Evolutionary conservation across 306 rosid species (phyloP).

Genomic region (Gillenia trifoliata): DNA sequence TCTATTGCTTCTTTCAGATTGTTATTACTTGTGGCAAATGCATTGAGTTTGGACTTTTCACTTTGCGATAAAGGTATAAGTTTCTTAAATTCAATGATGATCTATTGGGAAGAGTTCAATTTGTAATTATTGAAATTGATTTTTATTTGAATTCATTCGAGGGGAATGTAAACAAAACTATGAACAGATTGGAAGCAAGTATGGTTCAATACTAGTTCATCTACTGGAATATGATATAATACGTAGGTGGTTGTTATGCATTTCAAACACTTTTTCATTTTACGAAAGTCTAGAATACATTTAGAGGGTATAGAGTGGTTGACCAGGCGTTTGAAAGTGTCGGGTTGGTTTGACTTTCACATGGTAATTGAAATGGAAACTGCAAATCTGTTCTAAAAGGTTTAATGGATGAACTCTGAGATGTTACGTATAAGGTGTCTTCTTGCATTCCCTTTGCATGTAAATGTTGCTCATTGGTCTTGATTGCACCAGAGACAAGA

Average conservation of each 20-base stretch:
- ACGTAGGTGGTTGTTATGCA: neutral
- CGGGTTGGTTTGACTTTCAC: neutral
- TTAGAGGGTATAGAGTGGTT: neutral
- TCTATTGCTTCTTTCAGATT: conserved; percentile 2
- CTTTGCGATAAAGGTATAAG: neutral
- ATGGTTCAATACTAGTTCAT: neutral
- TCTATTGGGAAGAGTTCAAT: neutral
- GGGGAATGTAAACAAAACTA: neutral
- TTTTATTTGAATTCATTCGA: too few species aligned
- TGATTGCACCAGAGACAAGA: too few species aligned
- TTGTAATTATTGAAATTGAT: neutral
- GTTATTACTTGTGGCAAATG: neutral
- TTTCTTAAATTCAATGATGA: neutral
- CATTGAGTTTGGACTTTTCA: neutral
- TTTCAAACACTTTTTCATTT: neutral
- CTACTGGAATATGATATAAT: neutral
- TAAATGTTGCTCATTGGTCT: neutral
- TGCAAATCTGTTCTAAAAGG: neutral
- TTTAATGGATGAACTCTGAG: neutral
- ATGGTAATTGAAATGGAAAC: neutral
- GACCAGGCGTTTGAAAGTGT: neutral
- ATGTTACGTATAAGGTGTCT: neutral
- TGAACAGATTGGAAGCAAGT: neutral
- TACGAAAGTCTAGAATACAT: neutral
- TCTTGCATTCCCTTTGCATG: neutral